Evolutionary conservation across 768 basidiomycete species (phyloP).

Genomic region (Boletus subcaerulescens): DNA sequence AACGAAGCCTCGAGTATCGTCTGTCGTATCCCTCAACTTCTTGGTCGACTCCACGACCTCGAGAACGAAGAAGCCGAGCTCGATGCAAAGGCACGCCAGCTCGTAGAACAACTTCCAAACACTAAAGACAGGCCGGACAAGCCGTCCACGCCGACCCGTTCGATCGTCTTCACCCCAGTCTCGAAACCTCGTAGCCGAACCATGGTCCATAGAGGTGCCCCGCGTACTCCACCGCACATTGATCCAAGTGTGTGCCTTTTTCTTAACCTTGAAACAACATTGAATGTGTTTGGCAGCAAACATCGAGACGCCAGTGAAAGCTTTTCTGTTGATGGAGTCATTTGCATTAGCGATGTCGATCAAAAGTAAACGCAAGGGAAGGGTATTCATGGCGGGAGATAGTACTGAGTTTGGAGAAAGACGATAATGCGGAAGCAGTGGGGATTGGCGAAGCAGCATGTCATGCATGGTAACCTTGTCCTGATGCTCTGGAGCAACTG

Average conservation of each 20-base stretch:
- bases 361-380: slow-evolving; percentile 24
- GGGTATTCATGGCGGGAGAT: slow-evolving; percentile 18
- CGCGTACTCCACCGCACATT: slow-evolving; percentile 4
- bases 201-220: neutral
- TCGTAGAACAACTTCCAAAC: slow-evolving; percentile 3
- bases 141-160: neutral
- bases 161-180: neutral
- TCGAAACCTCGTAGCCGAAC: neutral
- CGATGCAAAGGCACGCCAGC: slow-evolving; percentile 12
- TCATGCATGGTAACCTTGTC: no score
- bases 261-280: neutral
- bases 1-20: slow-evolving; percentile 9
- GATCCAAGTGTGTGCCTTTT: slow-evolving; percentile 8
- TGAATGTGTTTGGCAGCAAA: slow-evolving; percentile 8
- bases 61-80: slow-evolving; percentile 21
- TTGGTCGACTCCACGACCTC: slow-evolving; percentile 21
- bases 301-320: slow-evolving; percentile 19
- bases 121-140: neutral
- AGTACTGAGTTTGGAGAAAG: slow-evolving; percentile 15
- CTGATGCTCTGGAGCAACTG: no score
- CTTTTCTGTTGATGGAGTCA: slow-evolving; percentile 19
- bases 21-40: slow-evolving; percentile 15
- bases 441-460: neutral
- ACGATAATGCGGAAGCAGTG: neutral
- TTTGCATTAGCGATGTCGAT: slow-evolving; percentile 18